These are phyloP conservation scores for Citrus glauca DNA, from an alignment of 345 rosid species.

Conservation along the genomic window DNA sequence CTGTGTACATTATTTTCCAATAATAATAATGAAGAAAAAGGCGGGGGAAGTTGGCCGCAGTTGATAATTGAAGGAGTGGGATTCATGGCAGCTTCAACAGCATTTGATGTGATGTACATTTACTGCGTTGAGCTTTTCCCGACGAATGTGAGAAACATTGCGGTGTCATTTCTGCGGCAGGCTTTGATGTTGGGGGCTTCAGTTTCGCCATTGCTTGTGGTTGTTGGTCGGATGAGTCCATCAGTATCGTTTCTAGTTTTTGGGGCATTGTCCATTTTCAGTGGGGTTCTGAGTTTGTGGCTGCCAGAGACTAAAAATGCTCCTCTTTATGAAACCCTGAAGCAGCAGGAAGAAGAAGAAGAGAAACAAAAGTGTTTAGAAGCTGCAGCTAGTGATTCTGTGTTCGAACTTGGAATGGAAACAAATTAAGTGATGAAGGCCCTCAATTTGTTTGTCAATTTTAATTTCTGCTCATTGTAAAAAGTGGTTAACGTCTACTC, in stretches of 20 bases:
- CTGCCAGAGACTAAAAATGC: constrained; percentile 60
- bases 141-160: constrained; percentile 64
- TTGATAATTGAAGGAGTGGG: constrained; percentile 50
- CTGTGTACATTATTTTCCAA: constrained; percentile 53
- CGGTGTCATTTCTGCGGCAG: constrained; percentile 54
- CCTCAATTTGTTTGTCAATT: background rate
- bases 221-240: constrained; percentile 46
- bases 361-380: constrained; percentile 15
- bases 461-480: background rate
- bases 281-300: constrained; percentile 54
- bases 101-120: constrained; percentile 55
- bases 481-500: background rate
- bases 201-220: constrained; percentile 60
- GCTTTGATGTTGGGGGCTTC: constrained; percentile 78
- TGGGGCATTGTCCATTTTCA: constrained; percentile 43
- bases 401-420: constrained; percentile 14
- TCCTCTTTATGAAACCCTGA: constrained; percentile 62
- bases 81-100: constrained; percentile 63
- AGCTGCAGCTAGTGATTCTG: constrained; percentile 7
- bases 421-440: no score
- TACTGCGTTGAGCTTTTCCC: constrained; percentile 72
- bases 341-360: constrained; percentile 45
- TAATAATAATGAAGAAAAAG: background rate
- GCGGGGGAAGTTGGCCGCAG: constrained; percentile 48
- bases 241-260: constrained; percentile 54